Evolutionary conservation across 345 rosid species (phyloP).

Genomic region (Lumnitzera littorea): DNA sequence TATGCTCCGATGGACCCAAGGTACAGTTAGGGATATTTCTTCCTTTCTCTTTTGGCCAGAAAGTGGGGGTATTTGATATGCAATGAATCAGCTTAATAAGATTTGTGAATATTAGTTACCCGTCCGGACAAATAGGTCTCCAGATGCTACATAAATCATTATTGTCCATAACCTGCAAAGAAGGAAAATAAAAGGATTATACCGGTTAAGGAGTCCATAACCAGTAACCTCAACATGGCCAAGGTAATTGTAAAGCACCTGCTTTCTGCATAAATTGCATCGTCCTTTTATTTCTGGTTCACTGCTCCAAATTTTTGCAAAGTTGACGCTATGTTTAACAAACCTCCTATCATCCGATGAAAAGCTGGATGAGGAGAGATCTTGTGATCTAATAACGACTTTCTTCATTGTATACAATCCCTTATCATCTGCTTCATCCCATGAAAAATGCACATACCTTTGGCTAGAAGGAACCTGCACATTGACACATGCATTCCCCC

Average conservation of each 20-base stretch:
- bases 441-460: constrained; percentile 64
- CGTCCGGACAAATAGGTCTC: constrained; percentile 87
- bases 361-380: constrained; percentile 50
- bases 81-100: background rate
- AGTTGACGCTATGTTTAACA: constrained; percentile 68
- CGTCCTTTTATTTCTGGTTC: constrained; percentile 64
- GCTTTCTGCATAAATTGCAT: constrained; percentile 69
- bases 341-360: constrained; percentile 45
- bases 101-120: constrained; percentile 35
- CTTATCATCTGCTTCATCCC: constrained; percentile 54
- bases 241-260: constrained; percentile 34
- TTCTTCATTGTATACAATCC: constrained; percentile 30
- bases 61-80: background rate
- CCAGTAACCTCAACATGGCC: too few relatives aligned
- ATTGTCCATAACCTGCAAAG: constrained; percentile 52
- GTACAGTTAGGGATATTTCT: background rate
- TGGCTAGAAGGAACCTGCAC: constrained; percentile 92
- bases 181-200: background rate
- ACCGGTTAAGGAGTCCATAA: background rate
- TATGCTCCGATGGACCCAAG: background rate
- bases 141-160: constrained; percentile 70
- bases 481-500: background rate
- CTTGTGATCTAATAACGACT: constrained; percentile 52
- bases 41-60: background rate
- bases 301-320: constrained; percentile 84